Percentiles rank a stretch among this genome's conserved stretches.
Conservation (phyloP, 345 rosid genomes). For the Reutealis trisperma region DNA sequence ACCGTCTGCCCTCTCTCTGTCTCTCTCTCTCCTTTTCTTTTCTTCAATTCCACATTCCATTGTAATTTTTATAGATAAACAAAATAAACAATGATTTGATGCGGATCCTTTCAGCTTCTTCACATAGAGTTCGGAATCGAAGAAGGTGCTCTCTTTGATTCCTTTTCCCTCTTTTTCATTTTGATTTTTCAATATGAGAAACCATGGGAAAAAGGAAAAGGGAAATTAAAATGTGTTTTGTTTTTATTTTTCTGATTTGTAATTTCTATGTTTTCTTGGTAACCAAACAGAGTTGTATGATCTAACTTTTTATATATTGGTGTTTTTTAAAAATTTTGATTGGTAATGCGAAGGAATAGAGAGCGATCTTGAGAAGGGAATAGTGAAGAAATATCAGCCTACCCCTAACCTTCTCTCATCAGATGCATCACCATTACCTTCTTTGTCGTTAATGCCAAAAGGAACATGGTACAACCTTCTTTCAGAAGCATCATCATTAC, state of each 20-base stretch:
- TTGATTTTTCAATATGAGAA: background rate
- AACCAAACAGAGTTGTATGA: background rate
- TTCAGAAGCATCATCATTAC: slow-evolving; percentile 15
- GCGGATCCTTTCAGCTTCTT: background rate
- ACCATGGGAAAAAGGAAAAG: background rate
- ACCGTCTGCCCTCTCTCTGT: background rate
- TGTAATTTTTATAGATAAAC: background rate
- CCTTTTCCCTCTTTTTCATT: background rate
- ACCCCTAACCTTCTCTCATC: slow-evolving; percentile 19
- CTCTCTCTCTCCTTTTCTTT: background rate
- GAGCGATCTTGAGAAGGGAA: slow-evolving; percentile 43
- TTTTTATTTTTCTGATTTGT: background rate
- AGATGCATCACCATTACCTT: slow-evolving; percentile 21
- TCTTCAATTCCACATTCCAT: background rate
- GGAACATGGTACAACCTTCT: slow-evolving; percentile 6
- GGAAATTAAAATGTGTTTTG: too few relatives aligned
- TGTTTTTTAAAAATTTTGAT: background rate
- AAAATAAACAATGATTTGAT: background rate
- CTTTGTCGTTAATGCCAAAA: slow-evolving; percentile 45
- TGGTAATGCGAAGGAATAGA: slow-evolving; percentile 27
- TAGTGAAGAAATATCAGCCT: slow-evolving; percentile 14
- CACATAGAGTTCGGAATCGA: background rate
- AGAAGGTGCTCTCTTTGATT: background rate
- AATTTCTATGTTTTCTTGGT: background rate
- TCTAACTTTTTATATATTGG: background rate